Conservation (phyloP, 2,329 filamentous ascomycete species). For the Alternaria incomplexa region DNA sequence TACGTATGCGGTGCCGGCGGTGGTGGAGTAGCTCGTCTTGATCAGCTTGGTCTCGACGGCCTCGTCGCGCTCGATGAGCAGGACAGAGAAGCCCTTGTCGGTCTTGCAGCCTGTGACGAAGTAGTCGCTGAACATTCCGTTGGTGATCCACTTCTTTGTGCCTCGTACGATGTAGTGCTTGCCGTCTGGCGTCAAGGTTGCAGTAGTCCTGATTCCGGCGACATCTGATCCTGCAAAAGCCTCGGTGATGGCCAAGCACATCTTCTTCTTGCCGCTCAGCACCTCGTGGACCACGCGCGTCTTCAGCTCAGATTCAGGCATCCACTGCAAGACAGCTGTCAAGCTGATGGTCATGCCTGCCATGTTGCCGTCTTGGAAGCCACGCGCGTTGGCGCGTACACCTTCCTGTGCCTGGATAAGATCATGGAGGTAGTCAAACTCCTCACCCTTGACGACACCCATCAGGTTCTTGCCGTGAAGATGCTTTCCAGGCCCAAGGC, state of each 20-base stretch:
- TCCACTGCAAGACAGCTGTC: conserved; percentile 80
- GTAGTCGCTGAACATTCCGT: conserved; percentile 81
- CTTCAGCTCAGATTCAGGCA: conserved; percentile 70
- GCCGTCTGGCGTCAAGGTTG: conserved; percentile 51
- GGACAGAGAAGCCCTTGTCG: conserved; percentile 77
- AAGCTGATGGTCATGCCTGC: conserved; percentile 84
- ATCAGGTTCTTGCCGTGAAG: conserved; percentile 73
- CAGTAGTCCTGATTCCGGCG: conserved; percentile 78
- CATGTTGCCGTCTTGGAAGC: conserved; percentile 87
- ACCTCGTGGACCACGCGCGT: conserved; percentile 73
- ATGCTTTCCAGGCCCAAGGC: conserved; percentile 82
- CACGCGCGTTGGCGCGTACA: conserved; percentile 71
- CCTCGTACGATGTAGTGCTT: conserved; percentile 69
- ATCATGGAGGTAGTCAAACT: conserved; percentile 90
- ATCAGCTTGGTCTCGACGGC: conserved; percentile 78
- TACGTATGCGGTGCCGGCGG: conserved; percentile 79
- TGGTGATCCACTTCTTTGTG: conserved; percentile 84
- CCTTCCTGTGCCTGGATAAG: conserved; percentile 77
- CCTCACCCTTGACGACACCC: conserved; percentile 73
- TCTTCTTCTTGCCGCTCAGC: conserved; percentile 82
- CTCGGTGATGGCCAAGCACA: conserved; percentile 86
- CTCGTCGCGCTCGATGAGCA: conserved; percentile 76
- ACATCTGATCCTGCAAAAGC: conserved; percentile 87
- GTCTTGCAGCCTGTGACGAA: conserved; percentile 83
- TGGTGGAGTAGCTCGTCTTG: conserved; percentile 80